Evolutionary conservation across 352 stramenopile genomes (phyloP).

Genomic region (Phytopythium sindhum): DNA sequence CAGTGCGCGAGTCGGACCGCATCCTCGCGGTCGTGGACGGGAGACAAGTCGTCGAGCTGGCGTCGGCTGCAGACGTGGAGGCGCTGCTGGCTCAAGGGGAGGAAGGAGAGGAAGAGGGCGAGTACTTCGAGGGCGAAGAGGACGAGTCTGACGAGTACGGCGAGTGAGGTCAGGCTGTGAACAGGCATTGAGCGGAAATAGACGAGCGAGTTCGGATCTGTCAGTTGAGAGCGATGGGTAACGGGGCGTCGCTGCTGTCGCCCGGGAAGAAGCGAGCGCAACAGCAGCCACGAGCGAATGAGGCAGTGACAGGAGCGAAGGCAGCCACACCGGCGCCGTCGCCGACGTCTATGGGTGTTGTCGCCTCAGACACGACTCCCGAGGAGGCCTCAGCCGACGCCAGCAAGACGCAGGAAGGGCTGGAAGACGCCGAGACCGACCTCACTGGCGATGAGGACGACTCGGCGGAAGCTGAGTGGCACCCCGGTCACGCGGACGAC

Average conservation of each 20-base stretch:
- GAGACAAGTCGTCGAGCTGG: conserved; percentile 87
- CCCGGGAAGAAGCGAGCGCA: neutral
- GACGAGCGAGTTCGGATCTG: neutral
- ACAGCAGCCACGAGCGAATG: neutral
- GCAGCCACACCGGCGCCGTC: neutral
- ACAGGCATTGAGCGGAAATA: neutral
- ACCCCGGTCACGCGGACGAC: conserved; percentile 2
- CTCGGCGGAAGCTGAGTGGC: neutral
- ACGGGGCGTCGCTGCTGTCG: conserved; percentile 10
- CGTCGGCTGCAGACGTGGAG: conserved; percentile 34
- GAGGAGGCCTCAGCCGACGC: neutral
- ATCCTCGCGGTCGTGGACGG: conserved; percentile 97
- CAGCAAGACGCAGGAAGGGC: neutral
- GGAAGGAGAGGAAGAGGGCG: conserved; percentile 5
- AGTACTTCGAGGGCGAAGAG: conserved; percentile 2
- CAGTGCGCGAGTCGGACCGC: conserved; percentile 94
- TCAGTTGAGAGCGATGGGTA: neutral
- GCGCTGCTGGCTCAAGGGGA: conserved; percentile 42
- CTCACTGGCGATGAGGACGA: conserved; percentile 2
- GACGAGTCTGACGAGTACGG: conserved; percentile 1
- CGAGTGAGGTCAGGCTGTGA: neutral
- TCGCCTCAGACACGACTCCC: neutral
- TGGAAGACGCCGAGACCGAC: neutral
- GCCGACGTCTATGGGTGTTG: neutral
- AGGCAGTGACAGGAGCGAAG: conserved; percentile 9